Evolutionary conservation across 192 early-diverging fungal species (phyloP).

Genomic region (Cetraspora pellucida): DNA sequence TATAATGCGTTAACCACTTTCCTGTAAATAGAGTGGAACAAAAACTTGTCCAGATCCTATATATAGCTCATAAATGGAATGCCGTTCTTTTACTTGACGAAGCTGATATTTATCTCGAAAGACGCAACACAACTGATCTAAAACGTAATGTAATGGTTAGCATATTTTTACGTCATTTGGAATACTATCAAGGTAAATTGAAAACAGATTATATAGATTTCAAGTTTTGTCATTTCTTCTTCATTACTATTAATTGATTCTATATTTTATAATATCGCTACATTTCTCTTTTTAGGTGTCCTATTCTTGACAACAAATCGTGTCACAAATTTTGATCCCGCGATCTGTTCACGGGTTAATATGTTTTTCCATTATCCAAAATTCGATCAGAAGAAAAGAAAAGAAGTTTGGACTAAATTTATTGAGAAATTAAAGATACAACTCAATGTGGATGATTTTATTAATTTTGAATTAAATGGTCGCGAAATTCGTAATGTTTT

Average conservation of each 20-base stretch:
- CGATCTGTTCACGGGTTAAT: constrained; percentile 55
- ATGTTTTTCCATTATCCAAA: constrained; percentile 55
- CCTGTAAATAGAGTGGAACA: constrained; percentile 54
- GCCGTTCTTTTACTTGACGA: constrained; percentile 60
- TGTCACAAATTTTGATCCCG: constrained; percentile 57
- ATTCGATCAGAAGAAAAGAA: constrained; percentile 39
- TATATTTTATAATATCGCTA: background rate
- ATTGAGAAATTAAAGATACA: constrained; percentile 27
- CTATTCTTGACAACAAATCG: constrained; percentile 66
- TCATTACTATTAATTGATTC: no score
- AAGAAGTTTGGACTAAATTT: constrained; percentile 57
- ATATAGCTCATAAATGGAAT: constrained; percentile 54
- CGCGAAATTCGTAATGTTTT: constrained; percentile 19
- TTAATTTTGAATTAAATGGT: constrained; percentile 22
- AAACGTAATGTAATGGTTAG: constrained; percentile 58
- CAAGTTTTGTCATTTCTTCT: background rate
- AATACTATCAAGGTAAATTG: constrained; percentile 50
- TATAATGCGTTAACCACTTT: constrained; percentile 53
- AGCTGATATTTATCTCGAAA: constrained; percentile 64
- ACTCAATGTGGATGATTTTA: background rate
- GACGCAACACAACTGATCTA: constrained; percentile 46
- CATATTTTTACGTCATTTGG: constrained; percentile 59
- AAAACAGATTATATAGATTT: background rate
- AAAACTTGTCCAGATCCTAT: constrained; percentile 48
- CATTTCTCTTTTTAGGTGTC: constrained; percentile 44